These are phyloP conservation scores for Ceratobasidium sp. DNA, from an alignment of 1,284 basidiomycete genomes.

Conservation along the genomic window DNA sequence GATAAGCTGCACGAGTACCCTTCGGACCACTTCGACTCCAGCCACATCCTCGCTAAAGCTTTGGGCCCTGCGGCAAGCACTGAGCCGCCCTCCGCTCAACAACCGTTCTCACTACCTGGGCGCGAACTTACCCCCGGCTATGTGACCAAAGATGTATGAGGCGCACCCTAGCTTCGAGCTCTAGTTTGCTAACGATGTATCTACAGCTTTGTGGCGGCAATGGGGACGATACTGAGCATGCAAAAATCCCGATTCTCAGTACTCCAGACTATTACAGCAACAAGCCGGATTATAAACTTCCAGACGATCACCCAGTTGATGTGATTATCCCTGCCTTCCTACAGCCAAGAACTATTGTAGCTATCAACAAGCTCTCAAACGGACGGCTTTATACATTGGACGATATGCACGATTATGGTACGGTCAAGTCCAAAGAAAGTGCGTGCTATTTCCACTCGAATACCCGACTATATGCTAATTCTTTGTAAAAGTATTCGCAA, in stretches of 20 bases:
- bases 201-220: constrained; percentile 17
- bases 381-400: constrained; percentile 1
- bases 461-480: background rate
- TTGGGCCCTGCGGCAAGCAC: background rate
- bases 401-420: constrained; percentile 18
- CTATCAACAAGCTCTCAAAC: constrained; percentile 26
- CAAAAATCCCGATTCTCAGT: background rate
- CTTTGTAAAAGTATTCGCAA: constrained; percentile 15
- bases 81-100: background rate
- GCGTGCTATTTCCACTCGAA: background rate
- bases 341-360: background rate
- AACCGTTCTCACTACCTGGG: background rate
- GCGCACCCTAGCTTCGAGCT: background rate
- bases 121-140: constrained; percentile 6
- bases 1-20: constrained; percentile 26
- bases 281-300: constrained; percentile 1
- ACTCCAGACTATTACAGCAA: constrained; percentile 26
- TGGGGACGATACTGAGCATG: constrained; percentile 28
- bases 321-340: constrained; percentile 24
- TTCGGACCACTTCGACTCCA: constrained; percentile 13
- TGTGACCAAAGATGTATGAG: constrained; percentile 23
- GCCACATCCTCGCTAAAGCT: background rate
- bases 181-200: background rate
- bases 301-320: constrained; percentile 15
- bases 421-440: constrained; percentile 27